phyloP scores from a whole-genome alignment of 495 filamentous ascomycete genomes.

The Penicillium roqueforti region DNA sequence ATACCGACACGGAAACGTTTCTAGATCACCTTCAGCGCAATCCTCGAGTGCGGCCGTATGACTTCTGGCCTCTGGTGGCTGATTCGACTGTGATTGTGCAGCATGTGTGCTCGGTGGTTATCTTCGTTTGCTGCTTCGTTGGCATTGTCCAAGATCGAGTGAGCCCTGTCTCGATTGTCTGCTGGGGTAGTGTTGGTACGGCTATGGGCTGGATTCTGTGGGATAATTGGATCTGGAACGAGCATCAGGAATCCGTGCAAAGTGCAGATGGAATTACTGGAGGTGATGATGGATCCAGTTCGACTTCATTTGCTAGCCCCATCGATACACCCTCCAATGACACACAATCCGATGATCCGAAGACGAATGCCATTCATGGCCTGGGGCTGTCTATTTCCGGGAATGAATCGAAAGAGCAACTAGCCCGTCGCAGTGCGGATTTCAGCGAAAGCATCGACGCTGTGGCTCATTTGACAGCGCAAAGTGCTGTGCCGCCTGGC shows the following conservation, averaged over 20 bases:
- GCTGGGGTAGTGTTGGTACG: slow-evolving; percentile 76
- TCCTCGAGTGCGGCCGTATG: slow-evolving; percentile 87
- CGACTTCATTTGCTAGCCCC: slow-evolving; percentile 43
- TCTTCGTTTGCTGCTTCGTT: slow-evolving; percentile 91
- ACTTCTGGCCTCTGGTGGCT: slow-evolving; percentile 95
- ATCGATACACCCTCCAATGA: slow-evolving; percentile 28
- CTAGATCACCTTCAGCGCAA: slow-evolving; percentile 95
- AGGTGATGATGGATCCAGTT: slow-evolving; percentile 43
- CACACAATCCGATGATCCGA: slow-evolving; percentile 21
- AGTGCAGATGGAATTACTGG: slow-evolving; percentile 35
- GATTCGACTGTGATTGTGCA: slow-evolving; percentile 97
- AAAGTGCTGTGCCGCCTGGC: slow-evolving; percentile 9
- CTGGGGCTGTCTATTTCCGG: slow-evolving; percentile 45
- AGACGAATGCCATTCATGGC: slow-evolving; percentile 38
- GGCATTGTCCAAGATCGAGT: slow-evolving; percentile 83
- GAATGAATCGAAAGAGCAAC: slow-evolving; percentile 24
- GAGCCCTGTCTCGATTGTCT: slow-evolving; percentile 79
- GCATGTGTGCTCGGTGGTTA: slow-evolving; percentile 88
- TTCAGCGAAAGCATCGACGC: slow-evolving; percentile 10
- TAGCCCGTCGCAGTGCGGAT: slow-evolving; percentile 21
- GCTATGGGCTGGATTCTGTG: slow-evolving; percentile 85
- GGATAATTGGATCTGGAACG: slow-evolving; percentile 76
- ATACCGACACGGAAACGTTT: slow-evolving; percentile 93
- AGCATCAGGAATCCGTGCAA: slow-evolving; percentile 46
- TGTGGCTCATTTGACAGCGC: slow-evolving; percentile 1